A percentile compares a stretch with the other conserved stretches of the same genome.
These are phyloP conservation scores for Citrus australasica DNA, from an alignment of 345 rosid genomes.

Conservation along the genomic window DNA sequence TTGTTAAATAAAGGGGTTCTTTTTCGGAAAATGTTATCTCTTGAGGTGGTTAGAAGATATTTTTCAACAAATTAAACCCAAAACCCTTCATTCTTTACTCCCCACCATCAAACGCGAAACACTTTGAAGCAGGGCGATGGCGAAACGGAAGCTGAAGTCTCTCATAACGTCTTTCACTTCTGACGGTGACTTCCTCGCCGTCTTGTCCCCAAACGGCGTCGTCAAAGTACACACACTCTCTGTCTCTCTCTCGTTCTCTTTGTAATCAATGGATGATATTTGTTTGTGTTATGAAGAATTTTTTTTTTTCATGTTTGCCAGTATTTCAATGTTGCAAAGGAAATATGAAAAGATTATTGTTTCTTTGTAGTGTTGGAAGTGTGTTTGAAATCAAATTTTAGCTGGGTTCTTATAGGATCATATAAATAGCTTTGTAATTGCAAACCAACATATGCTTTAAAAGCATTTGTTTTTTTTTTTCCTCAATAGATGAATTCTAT, in stretches of 20 bases:
- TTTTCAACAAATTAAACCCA: not conserved
- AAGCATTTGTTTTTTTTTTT: not conserved
- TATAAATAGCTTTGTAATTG: not conserved
- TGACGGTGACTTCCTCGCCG: slow-evolving; percentile 31
- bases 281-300: not conserved
- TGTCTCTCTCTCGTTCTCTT: not conserved
- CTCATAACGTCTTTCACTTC: slow-evolving; percentile 35
- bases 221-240: slow-evolving; percentile 20
- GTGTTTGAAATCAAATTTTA: not conserved
- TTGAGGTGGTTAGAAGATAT: not conserved
- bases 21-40: not conserved
- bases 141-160: slow-evolving; percentile 37
- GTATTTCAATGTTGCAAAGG: not conserved
- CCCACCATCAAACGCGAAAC: not conserved
- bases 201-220: slow-evolving; percentile 24
- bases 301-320: not conserved
- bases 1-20: not conserved
- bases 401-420: not conserved
- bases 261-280: not conserved
- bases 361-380: not conserved
- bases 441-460: not conserved
- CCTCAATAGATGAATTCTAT: too few relatives aligned
- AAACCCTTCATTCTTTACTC: slow-evolving; percentile 8
- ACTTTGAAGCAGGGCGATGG: slow-evolving; percentile 23
- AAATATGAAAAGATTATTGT: not conserved